These are phyloP conservation scores for Babesia ovata DNA, from an alignment of 169 alveolate species.

Conservation along the genomic window DNA sequence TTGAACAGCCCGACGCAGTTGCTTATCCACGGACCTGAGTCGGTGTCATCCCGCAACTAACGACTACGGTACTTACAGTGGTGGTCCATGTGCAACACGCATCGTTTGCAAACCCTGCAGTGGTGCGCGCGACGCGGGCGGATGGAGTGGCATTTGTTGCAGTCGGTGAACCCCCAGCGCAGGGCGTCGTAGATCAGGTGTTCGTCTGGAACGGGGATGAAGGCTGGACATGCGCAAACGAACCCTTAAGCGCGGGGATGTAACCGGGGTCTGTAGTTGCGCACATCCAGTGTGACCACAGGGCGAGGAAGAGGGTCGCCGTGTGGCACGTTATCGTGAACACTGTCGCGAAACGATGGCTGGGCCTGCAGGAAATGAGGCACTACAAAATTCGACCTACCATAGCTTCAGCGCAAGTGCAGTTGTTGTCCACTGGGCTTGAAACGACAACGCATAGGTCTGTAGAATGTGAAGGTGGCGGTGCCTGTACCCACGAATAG, in stretches of 20 bases:
- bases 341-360: constrained; percentile 3
- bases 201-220: constrained; percentile 11
- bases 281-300: constrained; percentile 60
- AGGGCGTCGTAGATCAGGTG: constrained; percentile 25
- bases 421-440: constrained; percentile 17
- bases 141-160: constrained; percentile 53
- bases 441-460: constrained; percentile 14
- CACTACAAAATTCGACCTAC: background rate
- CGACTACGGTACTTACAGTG: constrained; percentile 74
- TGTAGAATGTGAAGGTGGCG: background rate
- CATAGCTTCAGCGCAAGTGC: constrained; percentile 1
- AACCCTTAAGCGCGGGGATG: constrained; percentile 51
- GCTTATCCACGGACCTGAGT: constrained; percentile 84
- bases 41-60: background rate
- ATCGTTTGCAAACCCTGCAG: constrained; percentile 85
- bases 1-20: constrained; percentile 89
- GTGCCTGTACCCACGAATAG: background rate
- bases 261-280: constrained; percentile 51
- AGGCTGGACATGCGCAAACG: background rate
- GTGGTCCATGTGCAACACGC: constrained; percentile 89
- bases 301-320: constrained; percentile 21
- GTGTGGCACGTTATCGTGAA: constrained; percentile 13
- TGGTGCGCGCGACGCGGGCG: constrained; percentile 84
- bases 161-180: constrained; percentile 41
- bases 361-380: background rate